Conservation (phyloP, 345 rosid genomes). For the Turritis glabra region DNA sequence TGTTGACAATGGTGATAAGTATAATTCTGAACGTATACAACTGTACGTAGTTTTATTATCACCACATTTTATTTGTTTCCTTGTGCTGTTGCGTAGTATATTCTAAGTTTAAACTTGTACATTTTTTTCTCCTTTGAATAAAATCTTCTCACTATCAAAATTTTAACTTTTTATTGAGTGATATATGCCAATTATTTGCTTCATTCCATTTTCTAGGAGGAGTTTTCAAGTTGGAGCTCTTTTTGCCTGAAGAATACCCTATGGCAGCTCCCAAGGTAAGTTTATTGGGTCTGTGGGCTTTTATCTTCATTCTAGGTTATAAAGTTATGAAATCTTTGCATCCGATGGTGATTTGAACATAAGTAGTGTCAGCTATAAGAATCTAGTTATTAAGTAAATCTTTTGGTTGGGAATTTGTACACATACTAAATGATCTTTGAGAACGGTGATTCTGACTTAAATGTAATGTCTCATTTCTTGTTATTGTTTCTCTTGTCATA, state of each 20-base stretch:
- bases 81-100: constrained; percentile 5
- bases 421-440: neutral
- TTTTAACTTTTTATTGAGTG: neutral
- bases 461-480: neutral
- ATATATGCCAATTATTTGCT: constrained; percentile 23
- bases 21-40: neutral
- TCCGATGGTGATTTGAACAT: constrained; percentile 4
- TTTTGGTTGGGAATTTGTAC: neutral
- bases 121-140: neutral
- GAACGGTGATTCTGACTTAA: neutral
- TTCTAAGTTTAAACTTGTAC: neutral
- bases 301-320: neutral
- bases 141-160: neutral
- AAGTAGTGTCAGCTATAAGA: neutral
- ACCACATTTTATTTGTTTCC: neutral
- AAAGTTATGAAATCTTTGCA: neutral
- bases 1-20: neutral
- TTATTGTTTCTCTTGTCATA: neutral
- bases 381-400: neutral
- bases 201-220: constrained; percentile 59
- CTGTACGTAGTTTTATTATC: neutral
- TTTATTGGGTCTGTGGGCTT: neutral
- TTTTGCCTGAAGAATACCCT: constrained; percentile 99
- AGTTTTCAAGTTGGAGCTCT: constrained; percentile 97
- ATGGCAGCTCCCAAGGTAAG: constrained; percentile 99